Conservation (phyloP, 371 early-diverging fungal genomes). For the Mucor circinelloides region DNA sequence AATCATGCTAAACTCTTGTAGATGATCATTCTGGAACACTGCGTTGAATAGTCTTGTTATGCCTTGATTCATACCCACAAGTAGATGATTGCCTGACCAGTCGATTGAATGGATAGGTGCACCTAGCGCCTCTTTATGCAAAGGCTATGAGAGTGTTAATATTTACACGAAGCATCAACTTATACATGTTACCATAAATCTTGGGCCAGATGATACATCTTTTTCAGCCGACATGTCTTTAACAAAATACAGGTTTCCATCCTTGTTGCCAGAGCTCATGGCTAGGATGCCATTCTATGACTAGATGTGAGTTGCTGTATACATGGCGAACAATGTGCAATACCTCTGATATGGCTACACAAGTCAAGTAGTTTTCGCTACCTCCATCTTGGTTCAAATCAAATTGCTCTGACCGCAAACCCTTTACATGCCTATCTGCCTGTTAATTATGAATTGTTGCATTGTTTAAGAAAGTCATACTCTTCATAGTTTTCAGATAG, state of each 20-base stretch:
- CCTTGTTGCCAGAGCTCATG: slow-evolving; percentile 29
- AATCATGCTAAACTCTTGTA: slow-evolving; percentile 7
- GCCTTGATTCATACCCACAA: slow-evolving; percentile 30
- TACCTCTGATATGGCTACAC: slow-evolving; percentile 36
- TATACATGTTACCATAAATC: slow-evolving; percentile 4
- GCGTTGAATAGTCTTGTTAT: slow-evolving; percentile 19
- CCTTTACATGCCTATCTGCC: slow-evolving; percentile 27
- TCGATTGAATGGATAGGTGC: slow-evolving; percentile 38
- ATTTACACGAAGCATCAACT: neutral
- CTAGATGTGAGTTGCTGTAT: neutral
- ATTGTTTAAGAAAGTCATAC: slow-evolving; percentile 10
- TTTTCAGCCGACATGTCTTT: slow-evolving; percentile 21
- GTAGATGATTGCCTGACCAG: slow-evolving; percentile 30
- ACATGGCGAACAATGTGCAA: neutral
- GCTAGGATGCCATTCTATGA: slow-evolving; percentile 24
- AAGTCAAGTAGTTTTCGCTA: slow-evolving; percentile 30
- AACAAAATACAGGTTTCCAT: slow-evolving; percentile 32
- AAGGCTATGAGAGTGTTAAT: slow-evolving; percentile 1
- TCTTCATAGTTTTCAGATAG: slow-evolving; percentile 34
- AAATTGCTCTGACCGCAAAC: slow-evolving; percentile 25
- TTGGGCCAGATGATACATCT: neutral
- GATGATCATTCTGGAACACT: slow-evolving; percentile 1
- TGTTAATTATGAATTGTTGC: too few species aligned
- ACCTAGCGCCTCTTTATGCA: slow-evolving; percentile 24
- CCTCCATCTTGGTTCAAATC: slow-evolving; percentile 14